phyloP scores from a whole-genome alignment of 1,139 yeast species.

The Arxiozyma telluris region DNA sequence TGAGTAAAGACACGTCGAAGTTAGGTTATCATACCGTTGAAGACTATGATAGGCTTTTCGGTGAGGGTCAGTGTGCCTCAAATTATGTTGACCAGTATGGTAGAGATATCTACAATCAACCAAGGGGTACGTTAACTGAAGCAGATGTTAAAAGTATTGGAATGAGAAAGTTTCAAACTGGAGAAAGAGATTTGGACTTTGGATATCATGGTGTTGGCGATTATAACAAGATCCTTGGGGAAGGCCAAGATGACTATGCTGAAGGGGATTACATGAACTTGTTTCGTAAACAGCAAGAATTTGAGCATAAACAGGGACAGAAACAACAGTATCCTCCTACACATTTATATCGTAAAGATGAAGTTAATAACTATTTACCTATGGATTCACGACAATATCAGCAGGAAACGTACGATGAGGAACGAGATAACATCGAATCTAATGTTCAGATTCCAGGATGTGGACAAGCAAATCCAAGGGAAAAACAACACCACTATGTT shows the following conservation, averaged over 20 bases:
- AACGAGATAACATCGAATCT: slow-evolving; percentile 1
- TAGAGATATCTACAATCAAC: not conserved
- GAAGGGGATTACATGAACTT: slow-evolving; percentile 5
- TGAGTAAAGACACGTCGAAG: not conserved
- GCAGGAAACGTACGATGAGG: slow-evolving; percentile 7
- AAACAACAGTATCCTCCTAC: slow-evolving; percentile 10
- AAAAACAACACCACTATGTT: slow-evolving; percentile 1
- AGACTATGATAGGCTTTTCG: slow-evolving; percentile 10
- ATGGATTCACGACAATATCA: not conserved
- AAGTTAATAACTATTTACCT: not conserved
- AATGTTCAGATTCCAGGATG: slow-evolving; percentile 13
- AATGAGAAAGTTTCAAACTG: not conserved
- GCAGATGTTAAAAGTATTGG: not conserved
- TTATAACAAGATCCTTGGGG: slow-evolving; percentile 7
- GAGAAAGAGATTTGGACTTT: not conserved
- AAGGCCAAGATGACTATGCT: slow-evolving; percentile 13
- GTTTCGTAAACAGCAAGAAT: not conserved
- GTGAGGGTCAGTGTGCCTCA: slow-evolving; percentile 2
- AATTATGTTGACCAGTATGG: not conserved
- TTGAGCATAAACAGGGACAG: not conserved
- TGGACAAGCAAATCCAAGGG: slow-evolving; percentile 5
- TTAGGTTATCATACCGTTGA: slow-evolving; percentile 5
- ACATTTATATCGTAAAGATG: slow-evolving; percentile 5
- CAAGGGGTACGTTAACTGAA: not conserved
- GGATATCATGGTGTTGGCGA: slow-evolving; percentile 1